Evolutionary conservation across 2,329 filamentous ascomycete genomes (phyloP), one percentile per base, ranked within the genome.

Genomic region (Arachnomyces sp.): DNA sequence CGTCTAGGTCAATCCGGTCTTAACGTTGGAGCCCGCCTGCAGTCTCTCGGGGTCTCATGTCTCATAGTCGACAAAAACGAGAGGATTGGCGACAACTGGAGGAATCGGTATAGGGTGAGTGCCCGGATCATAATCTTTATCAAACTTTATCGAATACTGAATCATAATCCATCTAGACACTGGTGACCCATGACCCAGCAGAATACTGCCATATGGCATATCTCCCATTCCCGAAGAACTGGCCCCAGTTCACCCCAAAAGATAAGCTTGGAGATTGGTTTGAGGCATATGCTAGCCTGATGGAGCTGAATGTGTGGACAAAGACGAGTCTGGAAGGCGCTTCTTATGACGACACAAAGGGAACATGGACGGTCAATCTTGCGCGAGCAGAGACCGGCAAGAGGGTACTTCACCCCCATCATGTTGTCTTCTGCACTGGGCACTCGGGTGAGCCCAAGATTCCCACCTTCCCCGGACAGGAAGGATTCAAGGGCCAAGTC

Each of bases 221-320:
- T 40, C 51, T 65, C 34, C 63, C 58, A 2, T 71, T 68, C 44
- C 63, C 62, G 2, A 52, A 62, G 15, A 62, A 64, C 28, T 66
- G 63, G 55, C 65, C 68, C 0, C 52, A 64, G 17, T 67, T 67
- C 44, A 66, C 67, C 1, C 60, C 63, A 0, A 66, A 69, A 38
- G 64, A 73, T 41, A 69, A 72, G 28, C 58, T 75, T 0, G 66
- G 61, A 4, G 62, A 67, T 35, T 74, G 70, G 59, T 66, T 74
- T 29, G 69, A 72, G 39, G 58, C 61, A 1, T 74, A 74, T 40
- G 65, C 64, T 3, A 63, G 52, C n/a, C 52, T 69, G 3, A 71
- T 75, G 62, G 65, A 69, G 31, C 58, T 75, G 31, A 70, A 73
- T 44, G 57, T 73, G 2, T 66, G 68, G 59, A 58, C 60, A 29